A percentile compares a stretch with the other conserved stretches of the same genome.
phyloP scores from a whole-genome alignment of 2,329 filamentous ascomycete genomes.

The Alternaria triticina region DNA sequence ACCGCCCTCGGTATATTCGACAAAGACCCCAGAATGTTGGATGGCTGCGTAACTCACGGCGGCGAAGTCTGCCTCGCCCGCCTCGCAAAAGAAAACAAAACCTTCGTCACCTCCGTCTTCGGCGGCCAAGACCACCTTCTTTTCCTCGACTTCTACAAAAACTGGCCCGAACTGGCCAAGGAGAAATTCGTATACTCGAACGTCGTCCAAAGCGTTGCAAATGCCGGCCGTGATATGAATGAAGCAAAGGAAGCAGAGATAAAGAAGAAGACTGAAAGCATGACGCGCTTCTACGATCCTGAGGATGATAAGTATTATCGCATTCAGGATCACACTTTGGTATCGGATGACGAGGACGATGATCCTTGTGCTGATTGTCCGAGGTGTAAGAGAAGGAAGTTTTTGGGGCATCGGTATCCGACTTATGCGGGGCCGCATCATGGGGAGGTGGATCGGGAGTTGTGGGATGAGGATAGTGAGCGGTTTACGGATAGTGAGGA shows the following conservation, averaged over 20 bases:
- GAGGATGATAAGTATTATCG: not conserved
- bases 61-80: not conserved
- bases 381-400: not conserved
- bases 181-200: not conserved
- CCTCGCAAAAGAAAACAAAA: not conserved
- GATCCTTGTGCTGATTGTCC: slow-evolving; percentile 2
- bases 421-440: not conserved
- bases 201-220: not conserved
- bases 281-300: not conserved
- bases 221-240: not conserved
- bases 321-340: not conserved
- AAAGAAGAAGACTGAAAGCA: not conserved
- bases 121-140: too few relatives aligned
- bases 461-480: not conserved
- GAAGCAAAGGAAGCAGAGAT: not conserved
- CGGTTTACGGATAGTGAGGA: not conserved
- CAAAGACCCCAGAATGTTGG: not conserved
- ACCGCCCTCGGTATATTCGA: not conserved
- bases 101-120: not conserved
- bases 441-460: not conserved
- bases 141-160: not conserved
- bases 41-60: not conserved
- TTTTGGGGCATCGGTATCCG: not conserved
- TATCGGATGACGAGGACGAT: not conserved
- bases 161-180: not conserved